phyloP scores from a whole-genome alignment of 1,284 basidiomycete genomes.

The Naganishia cerealis region DNA sequence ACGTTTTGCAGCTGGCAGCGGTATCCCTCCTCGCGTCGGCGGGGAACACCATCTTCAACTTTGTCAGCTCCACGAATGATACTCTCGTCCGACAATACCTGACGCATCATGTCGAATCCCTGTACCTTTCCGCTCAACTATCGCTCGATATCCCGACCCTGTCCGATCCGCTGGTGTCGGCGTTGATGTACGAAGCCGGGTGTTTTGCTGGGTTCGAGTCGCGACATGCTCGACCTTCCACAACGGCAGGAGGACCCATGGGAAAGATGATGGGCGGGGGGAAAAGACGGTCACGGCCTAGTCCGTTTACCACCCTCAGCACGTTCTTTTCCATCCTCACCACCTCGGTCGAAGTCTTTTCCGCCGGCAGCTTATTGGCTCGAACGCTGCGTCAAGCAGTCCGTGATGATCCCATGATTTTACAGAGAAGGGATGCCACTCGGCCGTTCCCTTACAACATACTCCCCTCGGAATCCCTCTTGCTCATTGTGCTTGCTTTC shows the following conservation, averaged over 20 bases:
- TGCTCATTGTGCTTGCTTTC: conserved; percentile 72
- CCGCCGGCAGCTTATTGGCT: conserved; percentile 63
- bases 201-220: conserved; percentile 39
- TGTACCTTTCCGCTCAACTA: conserved; percentile 71
- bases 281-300: conserved; percentile 4
- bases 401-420: conserved; percentile 1
- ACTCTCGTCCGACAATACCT: conserved; percentile 67
- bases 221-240: conserved; percentile 7
- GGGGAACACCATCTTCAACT: conserved; percentile 33
- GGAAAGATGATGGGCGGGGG: conserved; percentile 10
- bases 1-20: conserved; percentile 33
- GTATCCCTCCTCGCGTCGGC: conserved; percentile 31
- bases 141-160: conserved; percentile 74
- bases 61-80: conserved; percentile 59
- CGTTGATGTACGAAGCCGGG: conserved; percentile 74
- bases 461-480: conserved; percentile 58
- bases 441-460: conserved; percentile 18
- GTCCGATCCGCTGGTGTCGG: conserved; percentile 66
- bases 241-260: conserved; percentile 13
- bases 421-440: not conserved
- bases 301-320: conserved; percentile 47
- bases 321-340: conserved; percentile 72
- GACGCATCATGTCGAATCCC: conserved; percentile 68
- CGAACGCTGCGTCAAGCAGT: conserved; percentile 42
- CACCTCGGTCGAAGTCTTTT: conserved; percentile 54